Evolutionary conservation across 164 flowering plant species (phyloP).

Genomic region (Magnolia officinalis): DNA sequence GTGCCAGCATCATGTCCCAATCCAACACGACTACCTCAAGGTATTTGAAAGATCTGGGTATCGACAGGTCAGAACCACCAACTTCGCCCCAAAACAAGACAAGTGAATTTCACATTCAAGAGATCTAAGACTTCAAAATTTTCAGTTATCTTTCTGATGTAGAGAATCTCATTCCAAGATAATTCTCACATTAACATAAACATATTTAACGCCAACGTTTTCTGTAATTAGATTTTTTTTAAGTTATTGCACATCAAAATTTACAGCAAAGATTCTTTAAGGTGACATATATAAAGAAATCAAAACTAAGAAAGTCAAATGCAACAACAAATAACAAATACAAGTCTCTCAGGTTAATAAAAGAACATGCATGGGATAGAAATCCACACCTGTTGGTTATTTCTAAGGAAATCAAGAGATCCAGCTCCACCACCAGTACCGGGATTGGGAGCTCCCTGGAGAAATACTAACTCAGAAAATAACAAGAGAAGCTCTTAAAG

Average conservation of each 20-base stretch:
- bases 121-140: no score
- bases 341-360: not conserved
- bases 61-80: no score
- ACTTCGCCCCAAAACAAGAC: no score
- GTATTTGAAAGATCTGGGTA: no score
- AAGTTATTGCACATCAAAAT: not conserved
- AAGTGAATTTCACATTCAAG: no score
- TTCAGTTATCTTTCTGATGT: not conserved
- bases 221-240: no score
- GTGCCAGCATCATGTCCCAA: no score
- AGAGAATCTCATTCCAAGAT: not conserved
- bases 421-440: slow-evolving; percentile 60
- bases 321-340: not conserved
- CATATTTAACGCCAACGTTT: not conserved
- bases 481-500: not conserved
- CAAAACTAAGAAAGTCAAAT: not conserved
- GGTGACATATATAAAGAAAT: not conserved
- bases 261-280: not conserved
- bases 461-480: not conserved
- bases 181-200: not conserved
- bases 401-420: slow-evolving; percentile 86
- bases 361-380: not conserved
- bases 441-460: slow-evolving; percentile 57
- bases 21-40: no score
- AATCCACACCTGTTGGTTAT: slow-evolving; percentile 75